Base-by-base conservation (phyloP, 2,329 filamentous ascomycete species). In the Alternaria sp. region DNA sequence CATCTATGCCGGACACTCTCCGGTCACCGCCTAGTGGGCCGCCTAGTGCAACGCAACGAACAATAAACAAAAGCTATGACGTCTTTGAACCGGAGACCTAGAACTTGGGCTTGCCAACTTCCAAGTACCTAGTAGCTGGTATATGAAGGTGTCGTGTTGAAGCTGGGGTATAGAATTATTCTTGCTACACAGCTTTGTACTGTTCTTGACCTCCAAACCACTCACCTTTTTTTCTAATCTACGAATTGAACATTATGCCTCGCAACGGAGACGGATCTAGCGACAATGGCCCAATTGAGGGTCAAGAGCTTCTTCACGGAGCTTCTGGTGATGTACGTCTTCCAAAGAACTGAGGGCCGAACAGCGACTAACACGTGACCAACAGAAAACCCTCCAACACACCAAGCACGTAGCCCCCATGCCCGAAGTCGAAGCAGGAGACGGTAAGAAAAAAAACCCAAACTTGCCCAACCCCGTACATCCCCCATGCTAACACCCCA, bases 261-360 rank as follows among this genome's bases (percentile, higher is more conserved):
- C 80, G 79, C 66, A 74, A 81, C 68, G 79, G 79, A 67, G 78
- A 80, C 68, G 79, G 79, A 67, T 77, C 75, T 58, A 70, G 75
- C 21, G 76, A 82, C 75, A 82, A 81, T 70, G 80, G 74, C 13
- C 73, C 78, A 62, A 74, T 78, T 46, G 79, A 81, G 61, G 79
- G 74, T 55, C 68, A 79, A 50, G 78, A 77, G 67, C 69, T 81
- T 44, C 67, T 79, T 46, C 80, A 82, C 62, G 80, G 81, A 57
- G 74, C 73, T 26, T 65, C 65, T 49, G 77, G 74, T 59, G 76
- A 81, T 67, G 79, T 80, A 72, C 36, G 72, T 67, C 6, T 25
- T 13, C 5, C 7, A n/a, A 7, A n/a, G 19, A 4, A 26, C 12
- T 3, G n/a, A 12, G 13, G 10, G 21, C 23, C 11, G 21, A n/a